These are phyloP conservation scores for Xylaria intraflava DNA, from an alignment of 495 filamentous ascomycete species.

Conservation along the genomic window DNA sequence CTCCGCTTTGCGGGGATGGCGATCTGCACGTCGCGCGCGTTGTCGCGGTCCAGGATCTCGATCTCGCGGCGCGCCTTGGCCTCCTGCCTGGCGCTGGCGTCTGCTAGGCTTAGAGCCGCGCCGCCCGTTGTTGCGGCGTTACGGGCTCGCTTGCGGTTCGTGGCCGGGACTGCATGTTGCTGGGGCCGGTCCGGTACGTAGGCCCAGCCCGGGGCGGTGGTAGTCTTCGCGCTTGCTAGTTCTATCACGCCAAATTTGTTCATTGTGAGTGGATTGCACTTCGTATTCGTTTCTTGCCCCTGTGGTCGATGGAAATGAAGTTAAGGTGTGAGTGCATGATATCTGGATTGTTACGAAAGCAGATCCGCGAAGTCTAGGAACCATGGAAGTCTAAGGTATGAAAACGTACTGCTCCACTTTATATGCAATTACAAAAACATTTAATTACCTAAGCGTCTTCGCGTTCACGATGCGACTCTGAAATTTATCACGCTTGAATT, in stretches of 20 bases:
- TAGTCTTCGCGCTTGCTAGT: constrained; percentile 60
- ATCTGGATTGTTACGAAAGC: no score
- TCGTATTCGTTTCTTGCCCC: no score
- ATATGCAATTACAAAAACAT: no score
- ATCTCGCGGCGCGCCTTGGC: constrained; percentile 70
- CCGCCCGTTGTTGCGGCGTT: constrained; percentile 36
- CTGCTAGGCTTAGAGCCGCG: constrained; percentile 49
- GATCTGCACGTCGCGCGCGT: constrained; percentile 62
- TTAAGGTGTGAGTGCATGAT: no score
- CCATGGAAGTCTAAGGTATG: no score
- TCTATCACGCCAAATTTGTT: constrained; percentile 64
- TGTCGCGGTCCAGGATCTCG: constrained; percentile 74
- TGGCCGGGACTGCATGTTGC: constrained; percentile 44
- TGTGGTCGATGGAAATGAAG: no score
- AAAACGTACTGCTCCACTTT: no score
- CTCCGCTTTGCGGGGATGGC: constrained; percentile 42
- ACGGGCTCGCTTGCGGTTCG: constrained; percentile 57
- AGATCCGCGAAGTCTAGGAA: no score
- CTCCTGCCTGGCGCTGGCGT: constrained; percentile 60
- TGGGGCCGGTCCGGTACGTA: constrained; percentile 63
- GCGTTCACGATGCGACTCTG: no score
- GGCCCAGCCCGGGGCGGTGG: constrained; percentile 73
- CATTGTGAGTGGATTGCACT: constrained; percentile 32
- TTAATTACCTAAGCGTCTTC: no score
- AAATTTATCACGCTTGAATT: no score